A percentile compares a stretch with the other conserved stretches of the same genome.
These are phyloP conservation scores for Ustulina deusta DNA, from an alignment of 2,329 filamentous ascomycete species.

Conservation along the genomic window DNA sequence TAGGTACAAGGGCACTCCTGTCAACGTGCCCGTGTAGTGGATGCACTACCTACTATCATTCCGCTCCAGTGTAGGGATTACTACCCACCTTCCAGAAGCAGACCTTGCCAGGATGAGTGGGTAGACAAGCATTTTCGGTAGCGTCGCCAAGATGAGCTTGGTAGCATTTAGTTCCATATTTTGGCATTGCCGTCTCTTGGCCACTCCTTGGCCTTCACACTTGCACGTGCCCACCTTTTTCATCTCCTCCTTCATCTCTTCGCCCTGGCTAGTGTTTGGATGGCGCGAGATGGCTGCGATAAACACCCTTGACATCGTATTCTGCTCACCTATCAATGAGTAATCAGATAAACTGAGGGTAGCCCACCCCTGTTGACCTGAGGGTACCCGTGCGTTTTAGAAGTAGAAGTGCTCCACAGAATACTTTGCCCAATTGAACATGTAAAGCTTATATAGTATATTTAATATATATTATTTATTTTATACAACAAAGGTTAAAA, in stretches of 20 bases:
- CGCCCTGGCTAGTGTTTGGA: neutral
- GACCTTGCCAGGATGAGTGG: conserved; percentile 23
- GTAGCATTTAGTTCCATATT: conserved; percentile 7
- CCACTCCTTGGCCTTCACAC: conserved; percentile 36
- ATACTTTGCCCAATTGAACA: too few relatives aligned
- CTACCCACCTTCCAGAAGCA: too few relatives aligned
- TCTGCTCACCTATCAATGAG: neutral
- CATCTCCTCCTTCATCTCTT: conserved; percentile 18
- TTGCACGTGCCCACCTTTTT: conserved; percentile 31
- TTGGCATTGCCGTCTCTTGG: conserved; percentile 36
- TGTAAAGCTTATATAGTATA: too few relatives aligned
- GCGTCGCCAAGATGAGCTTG: conserved; percentile 13
- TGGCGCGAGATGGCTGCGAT: neutral
- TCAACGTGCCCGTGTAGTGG: neutral
- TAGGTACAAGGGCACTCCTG: neutral
- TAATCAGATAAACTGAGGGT: too few relatives aligned
- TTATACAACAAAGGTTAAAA: too few relatives aligned
- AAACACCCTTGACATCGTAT: neutral
- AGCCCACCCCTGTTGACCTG: too few relatives aligned
- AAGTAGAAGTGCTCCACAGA: too few relatives aligned
- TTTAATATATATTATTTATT: too few relatives aligned
- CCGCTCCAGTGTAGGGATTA: too few relatives aligned
- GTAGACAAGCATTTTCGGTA: conserved; percentile 36
- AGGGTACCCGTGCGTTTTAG: too few relatives aligned
- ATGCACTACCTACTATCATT: too few relatives aligned